Conservation (phyloP, 371 early-diverging fungal species). For the Rhizomucor miehei region DNA sequence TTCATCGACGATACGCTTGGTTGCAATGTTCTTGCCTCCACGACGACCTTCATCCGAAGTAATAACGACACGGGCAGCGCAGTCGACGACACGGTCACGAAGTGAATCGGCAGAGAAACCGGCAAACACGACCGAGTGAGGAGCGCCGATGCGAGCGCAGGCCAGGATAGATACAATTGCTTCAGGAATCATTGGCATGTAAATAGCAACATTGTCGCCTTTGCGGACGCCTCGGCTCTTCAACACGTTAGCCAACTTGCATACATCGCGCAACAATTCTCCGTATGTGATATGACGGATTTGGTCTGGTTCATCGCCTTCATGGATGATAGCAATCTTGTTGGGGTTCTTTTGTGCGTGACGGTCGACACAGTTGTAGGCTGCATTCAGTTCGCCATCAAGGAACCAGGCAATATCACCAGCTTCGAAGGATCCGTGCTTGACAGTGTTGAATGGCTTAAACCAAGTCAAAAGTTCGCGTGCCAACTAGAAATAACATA, state of each 20-base stretch:
- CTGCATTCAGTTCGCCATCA: conserved; percentile 91
- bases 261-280: conserved; percentile 81
- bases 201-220: conserved; percentile 95
- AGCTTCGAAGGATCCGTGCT: conserved; percentile 60
- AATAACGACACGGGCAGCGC: conserved; percentile 74
- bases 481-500: conserved; percentile 50
- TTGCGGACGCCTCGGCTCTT: conserved; percentile 78
- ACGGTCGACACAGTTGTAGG: conserved; percentile 97
- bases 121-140: conserved; percentile 93
- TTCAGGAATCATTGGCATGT: conserved; percentile 98
- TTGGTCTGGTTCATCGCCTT: conserved; percentile 86
- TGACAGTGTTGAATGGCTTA: conserved; percentile 71
- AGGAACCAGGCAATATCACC: conserved; percentile 93
- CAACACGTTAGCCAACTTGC: conserved; percentile 82
- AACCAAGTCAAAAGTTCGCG: conserved; percentile 73
- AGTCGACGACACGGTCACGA: conserved; percentile 81
- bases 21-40: conserved; percentile 87
- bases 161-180: conserved; percentile 91
- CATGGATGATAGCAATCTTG: conserved; percentile 83
- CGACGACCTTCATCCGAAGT: conserved; percentile 90
- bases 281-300: conserved; percentile 80
- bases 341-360: conserved; percentile 74
- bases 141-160: conserved; percentile 91
- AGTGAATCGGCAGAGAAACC: conserved; percentile 92
- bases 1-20: conserved; percentile 91